These are phyloP conservation scores for Solanum pennellii DNA, from an alignment of 257 asterid genomes.

Conservation along the genomic window DNA sequence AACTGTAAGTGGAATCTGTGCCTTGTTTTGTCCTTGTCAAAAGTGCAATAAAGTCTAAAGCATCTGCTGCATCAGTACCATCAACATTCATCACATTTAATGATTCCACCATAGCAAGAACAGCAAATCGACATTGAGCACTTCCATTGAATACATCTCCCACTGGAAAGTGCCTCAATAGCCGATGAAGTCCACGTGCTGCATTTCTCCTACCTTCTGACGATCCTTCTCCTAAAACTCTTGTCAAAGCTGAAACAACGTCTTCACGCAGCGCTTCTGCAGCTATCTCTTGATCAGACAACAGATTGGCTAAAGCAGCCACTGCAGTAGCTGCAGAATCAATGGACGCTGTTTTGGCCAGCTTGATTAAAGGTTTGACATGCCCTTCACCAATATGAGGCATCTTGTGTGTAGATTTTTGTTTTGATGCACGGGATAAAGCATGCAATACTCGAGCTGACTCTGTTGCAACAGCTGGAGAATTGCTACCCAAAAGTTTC, in stretches of 20 bases:
- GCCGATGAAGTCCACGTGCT: slow-evolving; percentile 62
- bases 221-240: slow-evolving; percentile 68
- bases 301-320: slow-evolving; percentile 64
- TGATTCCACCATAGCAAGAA: slow-evolving; percentile 58
- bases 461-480: slow-evolving; percentile 52
- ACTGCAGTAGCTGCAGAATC: slow-evolving; percentile 71
- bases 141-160: slow-evolving; percentile 52
- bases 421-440: slow-evolving; percentile 47
- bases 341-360: slow-evolving; percentile 62
- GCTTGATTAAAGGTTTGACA: slow-evolving; percentile 50
- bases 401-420: slow-evolving; percentile 25
- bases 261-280: slow-evolving; percentile 74
- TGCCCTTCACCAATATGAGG: slow-evolving; percentile 61
- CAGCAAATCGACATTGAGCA: slow-evolving; percentile 48
- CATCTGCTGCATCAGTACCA: slow-evolving; percentile 40
- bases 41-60: slow-evolving; percentile 48
- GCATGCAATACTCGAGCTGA: slow-evolving; percentile 67
- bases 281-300: slow-evolving; percentile 63
- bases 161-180: slow-evolving; percentile 57
- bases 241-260: slow-evolving; percentile 62
- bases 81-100: slow-evolving; percentile 53
- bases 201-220: slow-evolving; percentile 66
- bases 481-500: slow-evolving; percentile 50
- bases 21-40: slow-evolving; percentile 49
- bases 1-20: slow-evolving; percentile 24